Evolutionary conservation across 768 basidiomycete genomes (phyloP).

Genomic region (Tylopilus subfusipes): DNA sequence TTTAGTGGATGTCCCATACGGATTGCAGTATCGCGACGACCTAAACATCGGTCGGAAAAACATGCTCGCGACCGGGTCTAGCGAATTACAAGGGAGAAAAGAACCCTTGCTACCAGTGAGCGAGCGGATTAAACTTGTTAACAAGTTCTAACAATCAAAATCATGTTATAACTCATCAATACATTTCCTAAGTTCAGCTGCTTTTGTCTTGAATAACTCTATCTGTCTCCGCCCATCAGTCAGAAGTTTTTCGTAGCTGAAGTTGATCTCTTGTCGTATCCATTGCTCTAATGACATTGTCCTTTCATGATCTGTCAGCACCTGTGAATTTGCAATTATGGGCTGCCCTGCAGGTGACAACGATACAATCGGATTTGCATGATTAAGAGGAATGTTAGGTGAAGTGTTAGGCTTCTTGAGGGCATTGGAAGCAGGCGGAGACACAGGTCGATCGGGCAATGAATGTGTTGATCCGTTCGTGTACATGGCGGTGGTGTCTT

Average conservation of each 20-base stretch:
- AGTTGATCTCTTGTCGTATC: slow-evolving; percentile 71
- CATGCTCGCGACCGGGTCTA: too few species aligned
- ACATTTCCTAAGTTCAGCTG: slow-evolving; percentile 37
- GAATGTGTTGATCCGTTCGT: background rate
- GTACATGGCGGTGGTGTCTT: background rate
- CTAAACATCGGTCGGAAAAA: too few species aligned
- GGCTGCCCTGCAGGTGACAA: slow-evolving; percentile 13
- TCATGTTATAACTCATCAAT: slow-evolving; percentile 34
- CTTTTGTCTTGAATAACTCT: slow-evolving; percentile 43
- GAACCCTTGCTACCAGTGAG: too few species aligned
- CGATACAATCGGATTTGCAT: slow-evolving; percentile 12
- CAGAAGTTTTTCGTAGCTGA: slow-evolving; percentile 59
- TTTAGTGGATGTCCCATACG: too few species aligned
- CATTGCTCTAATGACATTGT: slow-evolving; percentile 82
- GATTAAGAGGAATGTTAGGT: background rate
- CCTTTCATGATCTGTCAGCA: slow-evolving; percentile 47
- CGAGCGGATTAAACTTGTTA: background rate
- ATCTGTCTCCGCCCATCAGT: slow-evolving; percentile 51
- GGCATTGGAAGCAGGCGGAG: background rate
- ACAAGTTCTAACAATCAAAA: background rate
- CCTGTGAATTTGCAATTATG: slow-evolving; percentile 10
- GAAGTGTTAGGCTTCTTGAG: background rate
- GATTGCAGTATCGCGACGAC: too few species aligned
- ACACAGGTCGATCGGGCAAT: background rate
- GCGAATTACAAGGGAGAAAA: too few species aligned